Conservation (phyloP, 169 alveolate species). For the Neospora caninum region DNA sequence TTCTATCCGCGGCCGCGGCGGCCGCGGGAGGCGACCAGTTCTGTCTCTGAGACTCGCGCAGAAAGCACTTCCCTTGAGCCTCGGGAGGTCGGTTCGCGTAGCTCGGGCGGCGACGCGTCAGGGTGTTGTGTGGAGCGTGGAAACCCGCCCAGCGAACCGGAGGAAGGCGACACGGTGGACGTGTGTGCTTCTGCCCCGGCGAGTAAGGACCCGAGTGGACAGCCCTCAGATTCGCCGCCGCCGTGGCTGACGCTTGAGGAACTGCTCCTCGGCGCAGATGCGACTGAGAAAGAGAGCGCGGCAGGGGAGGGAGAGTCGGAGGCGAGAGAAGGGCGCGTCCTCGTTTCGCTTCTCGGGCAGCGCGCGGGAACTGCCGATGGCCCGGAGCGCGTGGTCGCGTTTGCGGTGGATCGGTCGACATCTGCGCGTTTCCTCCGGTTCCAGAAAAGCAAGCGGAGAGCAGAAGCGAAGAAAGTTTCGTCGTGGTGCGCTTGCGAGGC, state of each 20-base stretch:
- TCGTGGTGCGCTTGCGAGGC: neutral
- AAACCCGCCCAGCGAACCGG: neutral
- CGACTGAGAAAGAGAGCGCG: neutral
- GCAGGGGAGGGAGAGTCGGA: neutral
- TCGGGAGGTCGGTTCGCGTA: neutral
- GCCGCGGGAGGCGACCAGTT: neutral
- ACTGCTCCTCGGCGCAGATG: neutral
- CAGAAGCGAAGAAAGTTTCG: neutral
- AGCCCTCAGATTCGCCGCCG: neutral
- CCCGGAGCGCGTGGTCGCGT: neutral
- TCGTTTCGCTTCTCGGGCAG: neutral
- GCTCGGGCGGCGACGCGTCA: neutral
- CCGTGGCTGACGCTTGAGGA: neutral
- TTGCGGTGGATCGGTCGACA: neutral
- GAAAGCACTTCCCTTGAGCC: neutral
- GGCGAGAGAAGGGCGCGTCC: neutral
- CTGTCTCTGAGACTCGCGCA: neutral
- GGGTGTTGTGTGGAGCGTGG: neutral
- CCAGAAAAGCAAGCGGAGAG: neutral
- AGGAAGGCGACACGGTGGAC: neutral
- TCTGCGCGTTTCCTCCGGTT: neutral
- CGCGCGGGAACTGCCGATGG: neutral
- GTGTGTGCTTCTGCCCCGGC: neutral
- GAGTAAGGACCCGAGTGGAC: neutral
- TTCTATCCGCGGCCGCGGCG: constrained; percentile 5